phyloP scores from a whole-genome alignment of 177 flowering plant species.

The Vitis hybrid region DNA sequence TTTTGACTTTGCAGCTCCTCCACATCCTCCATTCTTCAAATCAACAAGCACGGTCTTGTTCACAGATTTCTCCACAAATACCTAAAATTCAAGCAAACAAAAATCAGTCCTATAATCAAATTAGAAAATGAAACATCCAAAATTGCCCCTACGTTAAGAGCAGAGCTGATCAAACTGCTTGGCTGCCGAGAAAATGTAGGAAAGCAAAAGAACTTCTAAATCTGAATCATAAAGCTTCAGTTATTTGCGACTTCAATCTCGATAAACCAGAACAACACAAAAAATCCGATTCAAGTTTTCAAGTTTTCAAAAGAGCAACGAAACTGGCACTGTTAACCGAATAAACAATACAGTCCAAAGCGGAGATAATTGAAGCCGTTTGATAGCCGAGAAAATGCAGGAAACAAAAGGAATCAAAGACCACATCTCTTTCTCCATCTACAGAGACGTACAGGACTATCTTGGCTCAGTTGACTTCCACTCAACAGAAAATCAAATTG shows the following conservation, averaged over 20 bases:
- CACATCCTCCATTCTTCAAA: conserved; percentile 37
- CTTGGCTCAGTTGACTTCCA: not conserved
- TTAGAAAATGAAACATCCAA: not conserved
- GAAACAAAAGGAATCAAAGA: too few species aligned
- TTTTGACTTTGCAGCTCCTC: conserved; percentile 36
- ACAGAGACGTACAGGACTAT: too few species aligned
- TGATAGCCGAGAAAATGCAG: too few species aligned
- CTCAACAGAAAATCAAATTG: not conserved
- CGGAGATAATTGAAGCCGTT: too few species aligned
- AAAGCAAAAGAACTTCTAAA: not conserved
- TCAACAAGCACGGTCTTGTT: not conserved
- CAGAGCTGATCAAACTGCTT: not conserved
- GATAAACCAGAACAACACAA: too few species aligned
- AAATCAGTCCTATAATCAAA: not conserved
- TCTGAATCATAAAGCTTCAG: too few species aligned
- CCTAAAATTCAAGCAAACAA: not conserved
- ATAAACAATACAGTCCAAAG: too few species aligned
- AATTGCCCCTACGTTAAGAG: not conserved
- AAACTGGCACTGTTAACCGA: too few species aligned
- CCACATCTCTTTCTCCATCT: too few species aligned
- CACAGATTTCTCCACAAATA: not conserved
- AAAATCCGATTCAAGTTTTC: too few species aligned
- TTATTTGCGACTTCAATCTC: too few species aligned
- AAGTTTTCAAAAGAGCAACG: too few species aligned
- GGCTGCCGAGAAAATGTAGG: not conserved